A percentile compares a stretch with the other conserved stretches of the same genome.
phyloP scores from a whole-genome alignment of 495 filamentous ascomycete genomes.

The Penicillium crystallinum region DNA sequence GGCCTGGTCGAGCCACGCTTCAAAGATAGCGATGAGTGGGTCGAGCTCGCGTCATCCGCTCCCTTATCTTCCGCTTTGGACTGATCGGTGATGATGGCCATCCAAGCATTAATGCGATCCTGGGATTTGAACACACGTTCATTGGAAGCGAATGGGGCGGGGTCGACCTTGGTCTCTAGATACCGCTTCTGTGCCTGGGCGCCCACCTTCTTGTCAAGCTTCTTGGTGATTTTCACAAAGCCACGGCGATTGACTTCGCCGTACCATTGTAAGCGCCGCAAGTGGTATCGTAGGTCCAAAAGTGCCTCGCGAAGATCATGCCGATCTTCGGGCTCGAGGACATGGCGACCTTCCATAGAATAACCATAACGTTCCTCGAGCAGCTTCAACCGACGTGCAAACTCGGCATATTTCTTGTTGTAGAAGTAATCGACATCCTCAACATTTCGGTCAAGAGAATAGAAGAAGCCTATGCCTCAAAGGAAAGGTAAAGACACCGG shows the following conservation, averaged over 20 bases:
- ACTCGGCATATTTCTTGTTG: slow-evolving; percentile 87
- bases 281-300: slow-evolving; percentile 76
- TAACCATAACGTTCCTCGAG: slow-evolving; percentile 80
- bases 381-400: slow-evolving; percentile 72
- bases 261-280: slow-evolving; percentile 94
- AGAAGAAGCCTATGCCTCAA: slow-evolving; percentile 73
- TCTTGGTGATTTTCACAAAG: slow-evolving; percentile 97
- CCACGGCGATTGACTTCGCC: slow-evolving; percentile 93
- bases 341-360: slow-evolving; percentile 43
- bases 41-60: slow-evolving; percentile 64
- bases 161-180: slow-evolving; percentile 80
- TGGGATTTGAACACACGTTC: slow-evolving; percentile 57
- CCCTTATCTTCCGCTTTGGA: slow-evolving; percentile 58
- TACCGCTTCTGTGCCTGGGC: slow-evolving; percentile 73
- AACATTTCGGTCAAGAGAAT: slow-evolving; percentile 88
- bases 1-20: slow-evolving; percentile 65
- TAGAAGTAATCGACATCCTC: slow-evolving; percentile 94
- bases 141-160: slow-evolving; percentile 78
- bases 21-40: slow-evolving; percentile 64
- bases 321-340: slow-evolving; percentile 66
- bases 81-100: slow-evolving; percentile 57
- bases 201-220: slow-evolving; percentile 85
- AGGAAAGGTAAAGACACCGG: slow-evolving; percentile 3
- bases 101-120: slow-evolving; percentile 82
- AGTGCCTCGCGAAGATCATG: slow-evolving; percentile 86